Conservation (phyloP, 495 filamentous ascomycete genomes). For the Tuber calosporum region DNA sequence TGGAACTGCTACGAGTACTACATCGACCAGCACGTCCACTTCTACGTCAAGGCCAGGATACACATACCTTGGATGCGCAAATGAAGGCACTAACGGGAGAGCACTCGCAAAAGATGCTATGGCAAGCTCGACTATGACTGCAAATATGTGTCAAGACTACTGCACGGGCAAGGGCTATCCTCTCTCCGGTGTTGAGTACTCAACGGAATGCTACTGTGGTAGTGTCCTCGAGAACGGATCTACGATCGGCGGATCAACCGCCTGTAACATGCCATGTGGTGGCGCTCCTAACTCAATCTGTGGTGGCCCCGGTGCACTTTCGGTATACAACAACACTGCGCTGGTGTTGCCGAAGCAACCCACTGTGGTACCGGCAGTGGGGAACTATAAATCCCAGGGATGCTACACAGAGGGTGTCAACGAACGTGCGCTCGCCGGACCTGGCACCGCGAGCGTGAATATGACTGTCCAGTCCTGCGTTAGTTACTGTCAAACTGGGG, state of each 20-base stretch:
- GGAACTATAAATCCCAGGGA: constrained; percentile 42
- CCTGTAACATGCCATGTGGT: constrained; percentile 42
- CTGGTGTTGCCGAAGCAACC: constrained; percentile 24
- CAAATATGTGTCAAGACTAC: constrained; percentile 23
- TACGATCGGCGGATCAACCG: constrained; percentile 31
- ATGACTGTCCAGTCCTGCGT: constrained; percentile 49
- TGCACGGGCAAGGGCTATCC: constrained; percentile 18
- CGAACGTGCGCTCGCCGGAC: constrained; percentile 48
- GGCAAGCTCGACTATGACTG: constrained; percentile 27
- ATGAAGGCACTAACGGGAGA: constrained; percentile 28
- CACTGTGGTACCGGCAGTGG: constrained; percentile 12
- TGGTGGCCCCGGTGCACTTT: constrained; percentile 45
- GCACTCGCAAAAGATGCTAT: constrained; percentile 25
- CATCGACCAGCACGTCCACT: background rate
- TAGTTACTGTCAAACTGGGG: constrained; percentile 36
- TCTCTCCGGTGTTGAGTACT: constrained; percentile 35
- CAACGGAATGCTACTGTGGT: constrained; percentile 44
- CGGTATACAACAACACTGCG: constrained; percentile 43
- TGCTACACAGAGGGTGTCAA: constrained; percentile 53
- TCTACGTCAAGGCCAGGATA: constrained; percentile 9
- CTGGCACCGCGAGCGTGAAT: background rate
- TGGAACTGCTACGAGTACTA: background rate
- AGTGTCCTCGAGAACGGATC: constrained; percentile 36
- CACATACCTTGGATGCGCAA: constrained; percentile 28
- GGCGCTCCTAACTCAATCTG: constrained; percentile 44